Evolutionary conservation across 106 monocot genomes (phyloP), one percentile per base, ranked within the genome.

Genomic region (Hemerocallis citrina): DNA sequence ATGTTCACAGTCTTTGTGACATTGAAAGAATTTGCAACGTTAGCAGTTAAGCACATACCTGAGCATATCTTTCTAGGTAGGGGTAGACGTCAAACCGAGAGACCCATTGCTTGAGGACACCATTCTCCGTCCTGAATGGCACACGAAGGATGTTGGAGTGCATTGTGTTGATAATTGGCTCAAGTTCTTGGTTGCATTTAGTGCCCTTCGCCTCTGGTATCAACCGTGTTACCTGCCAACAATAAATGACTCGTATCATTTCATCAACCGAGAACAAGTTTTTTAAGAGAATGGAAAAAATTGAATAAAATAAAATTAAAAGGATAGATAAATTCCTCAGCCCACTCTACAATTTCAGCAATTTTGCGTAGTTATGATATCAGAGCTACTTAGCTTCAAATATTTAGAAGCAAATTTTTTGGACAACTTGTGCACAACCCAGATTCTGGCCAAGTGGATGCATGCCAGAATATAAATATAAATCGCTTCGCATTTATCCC

Each of bases 31-130:
- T 6, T 31, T n/a, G 29, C 16, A n/a, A n/a, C 31, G 7, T 30
- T 5, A 15, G 19, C n/a, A 32, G 31, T 31, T 1, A 37, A 52
- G 37, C 11, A 39, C 70, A 66, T 55, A 64, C 94, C 75, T 86
- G 73, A 33, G 96, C 81, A 63, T 63, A 96, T 88, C 84, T 96
- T 64, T 96, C 96, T 5, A 96, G 79, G 51, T 96, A 96, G 7
- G 96, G 96, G 44, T 96, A 96, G 73, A 96, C 70, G 45, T 96
- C 96, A 9, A 96, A 96, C 0, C 96, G 86, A 24, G 96, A 96
- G 7, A 96, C 84, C 96, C 96, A 96, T 29, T 91, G 74, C 32
- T 61, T 66, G 15, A 96, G 74, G 22, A 85, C 63, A 11, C 83
- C 84, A 38, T 39, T 76, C 38, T 84, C 84, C 1, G 86, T 96